phyloP scores from a whole-genome alignment of 768 basidiomycete genomes.

The Auricularia heimuer region DNA sequence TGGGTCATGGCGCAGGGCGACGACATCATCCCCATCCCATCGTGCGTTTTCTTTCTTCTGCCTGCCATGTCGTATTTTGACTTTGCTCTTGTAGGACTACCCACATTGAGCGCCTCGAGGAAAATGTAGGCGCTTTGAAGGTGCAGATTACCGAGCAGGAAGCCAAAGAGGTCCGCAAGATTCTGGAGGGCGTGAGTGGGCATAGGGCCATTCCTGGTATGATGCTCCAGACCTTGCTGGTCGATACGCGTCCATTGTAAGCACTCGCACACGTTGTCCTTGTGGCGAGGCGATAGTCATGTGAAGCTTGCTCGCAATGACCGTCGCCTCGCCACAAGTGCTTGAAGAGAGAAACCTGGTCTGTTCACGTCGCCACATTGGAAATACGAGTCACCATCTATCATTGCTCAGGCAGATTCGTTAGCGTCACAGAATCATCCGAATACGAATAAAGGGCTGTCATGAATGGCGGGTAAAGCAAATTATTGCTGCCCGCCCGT shows the following conservation, averaged over 20 bases:
- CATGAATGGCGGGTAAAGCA: too few relatives aligned
- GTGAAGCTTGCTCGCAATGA: too few relatives aligned
- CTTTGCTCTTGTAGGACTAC: not conserved
- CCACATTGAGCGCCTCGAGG: constrained; percentile 21
- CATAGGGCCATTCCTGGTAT: not conserved
- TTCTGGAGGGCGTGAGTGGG: constrained; percentile 7
- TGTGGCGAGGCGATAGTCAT: too few relatives aligned
- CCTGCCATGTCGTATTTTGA: not conserved
- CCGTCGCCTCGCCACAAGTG: too few relatives aligned
- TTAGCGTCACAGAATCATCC: too few relatives aligned
- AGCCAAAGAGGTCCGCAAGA: constrained; percentile 25
- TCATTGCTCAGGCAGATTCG: too few relatives aligned
- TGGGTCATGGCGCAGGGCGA: constrained; percentile 24
- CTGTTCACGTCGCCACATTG: too few relatives aligned
- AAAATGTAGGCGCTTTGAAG: constrained; percentile 31
- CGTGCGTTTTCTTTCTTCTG: constrained; percentile 3
- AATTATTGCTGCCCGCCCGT: too few relatives aligned
- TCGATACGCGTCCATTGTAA: not conserved
- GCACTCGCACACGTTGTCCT: too few relatives aligned
- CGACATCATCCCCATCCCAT: constrained; percentile 20
- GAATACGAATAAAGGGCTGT: too few relatives aligned
- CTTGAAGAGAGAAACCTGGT: too few relatives aligned
- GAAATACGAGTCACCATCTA: too few relatives aligned
- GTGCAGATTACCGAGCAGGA: constrained; percentile 29
- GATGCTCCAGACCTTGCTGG: not conserved